Conservation (phyloP, 1,139 yeast genomes). For the Pneumocystis canis region DNA sequence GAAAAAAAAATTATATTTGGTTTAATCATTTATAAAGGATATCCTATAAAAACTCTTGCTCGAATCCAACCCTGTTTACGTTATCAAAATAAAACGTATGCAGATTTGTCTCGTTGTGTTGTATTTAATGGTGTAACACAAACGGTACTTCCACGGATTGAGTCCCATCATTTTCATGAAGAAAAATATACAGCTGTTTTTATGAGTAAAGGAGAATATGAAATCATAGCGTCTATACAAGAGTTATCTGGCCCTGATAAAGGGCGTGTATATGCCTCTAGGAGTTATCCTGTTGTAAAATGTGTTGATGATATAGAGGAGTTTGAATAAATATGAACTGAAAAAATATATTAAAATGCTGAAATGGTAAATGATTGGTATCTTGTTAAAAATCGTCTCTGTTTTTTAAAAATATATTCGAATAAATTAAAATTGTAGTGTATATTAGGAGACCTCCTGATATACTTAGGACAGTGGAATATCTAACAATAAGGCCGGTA, state of each 20-base stretch:
- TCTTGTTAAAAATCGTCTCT: constrained; percentile 7
- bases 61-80: constrained; percentile 47
- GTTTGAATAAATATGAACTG: not conserved
- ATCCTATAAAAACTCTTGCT: constrained; percentile 19
- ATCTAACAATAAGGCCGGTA: constrained; percentile 40
- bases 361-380: not conserved
- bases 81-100: constrained; percentile 12
- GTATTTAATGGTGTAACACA: constrained; percentile 55
- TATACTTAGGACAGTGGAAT: constrained; percentile 50
- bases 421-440: constrained; percentile 58
- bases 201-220: constrained; percentile 58
- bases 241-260: constrained; percentile 18
- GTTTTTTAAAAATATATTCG: constrained; percentile 36
- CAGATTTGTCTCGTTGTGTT: constrained; percentile 33
- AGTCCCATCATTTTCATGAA: constrained; percentile 31
- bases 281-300: not conserved
- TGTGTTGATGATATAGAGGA: not conserved
- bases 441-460: constrained; percentile 58
- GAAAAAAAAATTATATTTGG: not conserved
- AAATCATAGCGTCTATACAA: constrained; percentile 64
- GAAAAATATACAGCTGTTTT: constrained; percentile 43
- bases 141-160: constrained; percentile 32
- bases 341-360: not conserved
- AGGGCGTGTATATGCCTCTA: not conserved
- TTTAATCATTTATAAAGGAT: not conserved